A percentile compares a stretch with the other conserved stretches of the same genome.
These are phyloP conservation scores for Stereocaulon alpinum DNA, from an alignment of 495 filamentous ascomycete species.

Conservation along the genomic window DNA sequence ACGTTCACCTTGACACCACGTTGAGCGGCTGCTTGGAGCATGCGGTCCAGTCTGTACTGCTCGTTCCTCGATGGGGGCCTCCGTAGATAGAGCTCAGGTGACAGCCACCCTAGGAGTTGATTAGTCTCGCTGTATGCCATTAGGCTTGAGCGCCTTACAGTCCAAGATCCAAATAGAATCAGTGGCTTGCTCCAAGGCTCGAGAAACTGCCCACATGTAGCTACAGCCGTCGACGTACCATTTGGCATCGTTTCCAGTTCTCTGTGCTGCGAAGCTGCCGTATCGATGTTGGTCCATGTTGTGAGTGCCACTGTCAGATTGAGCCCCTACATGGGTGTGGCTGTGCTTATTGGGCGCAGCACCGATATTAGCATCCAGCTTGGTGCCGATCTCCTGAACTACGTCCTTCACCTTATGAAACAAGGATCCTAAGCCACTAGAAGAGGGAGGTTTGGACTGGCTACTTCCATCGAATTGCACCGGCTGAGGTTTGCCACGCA, in stretches of 20 bases:
- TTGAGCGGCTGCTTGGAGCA: constrained; percentile 79
- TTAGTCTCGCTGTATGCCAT: not conserved
- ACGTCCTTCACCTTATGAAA: constrained; percentile 46
- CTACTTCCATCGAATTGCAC: constrained; percentile 16
- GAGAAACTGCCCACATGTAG: constrained; percentile 84
- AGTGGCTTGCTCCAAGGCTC: constrained; percentile 70
- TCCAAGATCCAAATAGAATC: constrained; percentile 90
- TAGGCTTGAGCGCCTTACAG: constrained; percentile 37
- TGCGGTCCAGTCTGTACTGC: constrained; percentile 76
- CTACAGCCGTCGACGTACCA: constrained; percentile 92
- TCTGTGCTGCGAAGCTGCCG: constrained; percentile 67
- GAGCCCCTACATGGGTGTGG: constrained; percentile 40
- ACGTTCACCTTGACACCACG: constrained; percentile 81
- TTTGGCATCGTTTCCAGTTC: constrained; percentile 59
- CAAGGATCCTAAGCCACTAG: constrained; percentile 35
- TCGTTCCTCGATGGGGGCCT: constrained; percentile 74
- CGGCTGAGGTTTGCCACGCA: constrained; percentile 37
- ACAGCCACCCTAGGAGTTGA: constrained; percentile 56
- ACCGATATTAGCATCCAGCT: constrained; percentile 39
- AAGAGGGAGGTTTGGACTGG: constrained; percentile 8
- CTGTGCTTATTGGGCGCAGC: constrained; percentile 29
- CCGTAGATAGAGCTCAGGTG: constrained; percentile 80
- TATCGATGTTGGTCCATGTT: constrained; percentile 53
- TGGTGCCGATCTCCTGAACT: constrained; percentile 40
- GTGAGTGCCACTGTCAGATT: constrained; percentile 35